A percentile compares a stretch with the other conserved stretches of the same genome.
Evolutionary conservation across 148 eudicot species (phyloP).

Genomic region (Oxyria digyna): DNA sequence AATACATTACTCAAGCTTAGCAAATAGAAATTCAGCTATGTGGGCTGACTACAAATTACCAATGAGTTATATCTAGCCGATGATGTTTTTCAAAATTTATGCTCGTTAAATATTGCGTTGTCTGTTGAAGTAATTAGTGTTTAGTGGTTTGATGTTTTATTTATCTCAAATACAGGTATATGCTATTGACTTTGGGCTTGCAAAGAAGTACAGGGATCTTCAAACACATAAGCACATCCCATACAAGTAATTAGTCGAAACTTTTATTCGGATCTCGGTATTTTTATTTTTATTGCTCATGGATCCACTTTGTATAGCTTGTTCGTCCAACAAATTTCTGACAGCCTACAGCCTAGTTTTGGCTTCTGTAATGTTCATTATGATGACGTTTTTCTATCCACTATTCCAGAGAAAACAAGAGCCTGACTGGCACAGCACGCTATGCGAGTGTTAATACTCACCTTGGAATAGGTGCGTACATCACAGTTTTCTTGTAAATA

Average conservation of each 20-base stretch:
- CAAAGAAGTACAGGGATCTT: constrained; percentile 78
- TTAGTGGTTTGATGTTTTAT: neutral
- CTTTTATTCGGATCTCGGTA: neutral
- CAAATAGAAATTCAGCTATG: neutral
- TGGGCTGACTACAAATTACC: neutral
- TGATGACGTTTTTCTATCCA: neutral
- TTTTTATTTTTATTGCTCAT: neutral
- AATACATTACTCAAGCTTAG: neutral
- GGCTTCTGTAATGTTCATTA: neutral
- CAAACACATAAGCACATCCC: constrained; percentile 90
- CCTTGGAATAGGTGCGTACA: constrained; percentile 53
- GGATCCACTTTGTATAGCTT: neutral
- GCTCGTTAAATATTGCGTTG: neutral
- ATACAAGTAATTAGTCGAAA: constrained; percentile 37
- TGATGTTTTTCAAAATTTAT: neutral
- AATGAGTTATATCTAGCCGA: neutral
- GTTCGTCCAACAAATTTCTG: neutral
- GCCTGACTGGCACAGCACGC: constrained; percentile 74
- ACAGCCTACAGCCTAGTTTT: neutral
- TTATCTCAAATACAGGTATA: constrained; percentile 36
- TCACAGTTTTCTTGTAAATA: neutral
- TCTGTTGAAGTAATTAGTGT: neutral
- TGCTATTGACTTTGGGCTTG: constrained; percentile 72
- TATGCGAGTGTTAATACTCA: constrained; percentile 81
- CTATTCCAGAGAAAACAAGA: constrained; percentile 53